Base-by-base conservation (phyloP, 2,329 filamentous ascomycete species). In the Setomelanomma holmii region DNA sequence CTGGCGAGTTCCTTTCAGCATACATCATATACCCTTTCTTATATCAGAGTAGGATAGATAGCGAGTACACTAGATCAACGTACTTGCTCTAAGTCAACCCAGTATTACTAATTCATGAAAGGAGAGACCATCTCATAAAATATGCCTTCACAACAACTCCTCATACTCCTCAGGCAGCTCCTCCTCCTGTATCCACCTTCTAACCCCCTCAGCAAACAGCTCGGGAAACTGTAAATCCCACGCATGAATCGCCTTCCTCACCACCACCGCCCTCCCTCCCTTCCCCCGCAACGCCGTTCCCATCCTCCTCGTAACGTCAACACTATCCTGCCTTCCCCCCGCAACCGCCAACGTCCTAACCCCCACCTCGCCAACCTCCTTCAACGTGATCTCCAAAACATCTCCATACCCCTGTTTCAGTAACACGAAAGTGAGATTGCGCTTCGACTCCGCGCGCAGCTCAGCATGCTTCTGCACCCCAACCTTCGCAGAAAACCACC, bases 201-300 rank as follows among this genome's bases (percentile, higher is more conserved):
- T 41, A 14, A 58, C 45, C 8, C 48, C 52, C 30, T 48, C 41
- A 19, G 55, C 55, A 27, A 58, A 58, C 27, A 58, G 30, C 21
- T 58, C 52, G 24, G 55, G 55, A 16, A 53, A 21, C 36, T 58
- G 55, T 36, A 53, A 21, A 27, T 56, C 52, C 55, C 55, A 58
- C 8, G 10, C 7, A 39, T 58, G 55, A 12, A 45, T 23, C 21
- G 52, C 55, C 5, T 55, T 42, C 35, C 42, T 45, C n/a, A 58
- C 33, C 34, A 58, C 55, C 14, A 49, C 30, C 17, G 53, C 52
- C 19, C 35, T 42, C 5, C 36, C 45, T 16, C 30, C 46, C 30
- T 48, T 44, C 21, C 33, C 17, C 36, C 42, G 23, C 36, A 55
- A 41, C 21, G 38, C 48, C 40, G 46, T 40, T 17, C 23, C 47